Conservation (phyloP, 192 early-diverging fungal species). For the Phlyctochytrium planicorne region DNA sequence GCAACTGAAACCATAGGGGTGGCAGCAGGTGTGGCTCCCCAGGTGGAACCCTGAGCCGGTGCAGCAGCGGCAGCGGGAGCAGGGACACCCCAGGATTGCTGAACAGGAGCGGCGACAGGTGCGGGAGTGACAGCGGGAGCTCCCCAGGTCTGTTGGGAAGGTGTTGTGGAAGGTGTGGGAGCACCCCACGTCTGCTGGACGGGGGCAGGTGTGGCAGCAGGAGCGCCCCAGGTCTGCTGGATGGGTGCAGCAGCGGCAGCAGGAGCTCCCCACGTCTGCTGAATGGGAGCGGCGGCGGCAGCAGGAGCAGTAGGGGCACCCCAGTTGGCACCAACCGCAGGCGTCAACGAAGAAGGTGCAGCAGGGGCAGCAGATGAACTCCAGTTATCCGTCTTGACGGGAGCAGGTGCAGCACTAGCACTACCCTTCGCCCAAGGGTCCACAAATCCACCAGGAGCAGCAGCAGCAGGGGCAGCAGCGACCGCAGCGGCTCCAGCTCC, state of each 20-base stretch:
- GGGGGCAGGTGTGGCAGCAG: not conserved
- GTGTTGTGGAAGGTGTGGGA: not conserved
- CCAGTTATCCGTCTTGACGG: conserved; percentile 14
- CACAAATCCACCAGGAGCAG: conserved; percentile 6
- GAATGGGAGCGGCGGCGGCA: conserved; percentile 5
- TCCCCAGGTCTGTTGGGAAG: not conserved
- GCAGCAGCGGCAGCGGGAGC: not conserved
- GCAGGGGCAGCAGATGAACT: conserved; percentile 24
- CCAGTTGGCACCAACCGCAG: conserved; percentile 6
- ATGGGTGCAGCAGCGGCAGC: conserved; percentile 8
- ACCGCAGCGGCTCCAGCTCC: conserved; percentile 45
- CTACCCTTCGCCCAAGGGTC: conserved; percentile 47
- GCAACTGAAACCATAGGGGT: conserved; percentile 1
- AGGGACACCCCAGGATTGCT: not conserved
- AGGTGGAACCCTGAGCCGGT: too few relatives aligned
- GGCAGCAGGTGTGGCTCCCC: not conserved
- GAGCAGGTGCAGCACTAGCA: conserved; percentile 7
- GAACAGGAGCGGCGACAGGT: too few relatives aligned
- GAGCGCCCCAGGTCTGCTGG: not conserved
- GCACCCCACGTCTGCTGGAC: not conserved
- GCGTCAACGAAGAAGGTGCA: conserved; percentile 22
- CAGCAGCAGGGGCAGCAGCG: conserved; percentile 39
- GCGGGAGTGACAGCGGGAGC: not conserved
- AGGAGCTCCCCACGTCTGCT: conserved; percentile 7
- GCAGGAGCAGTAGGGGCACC: not conserved